These are phyloP conservation scores for Osmanthus fragrans DNA, from an alignment of 257 asterid species.

Conservation along the genomic window DNA sequence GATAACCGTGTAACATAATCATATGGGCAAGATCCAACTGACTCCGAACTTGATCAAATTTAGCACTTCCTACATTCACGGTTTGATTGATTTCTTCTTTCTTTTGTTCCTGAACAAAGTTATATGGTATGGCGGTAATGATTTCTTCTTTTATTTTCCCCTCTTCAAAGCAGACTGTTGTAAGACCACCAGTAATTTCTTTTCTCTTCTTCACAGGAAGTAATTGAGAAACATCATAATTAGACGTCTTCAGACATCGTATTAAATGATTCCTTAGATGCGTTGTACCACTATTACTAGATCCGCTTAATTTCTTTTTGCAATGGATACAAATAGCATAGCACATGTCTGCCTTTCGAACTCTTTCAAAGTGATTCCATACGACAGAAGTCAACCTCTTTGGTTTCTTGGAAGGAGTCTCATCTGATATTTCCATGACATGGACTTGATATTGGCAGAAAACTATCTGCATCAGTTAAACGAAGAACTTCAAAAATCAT, in stretches of 20 bases:
- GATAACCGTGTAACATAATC: slow-evolving; percentile 97
- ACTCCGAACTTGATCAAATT: slow-evolving; percentile 85
- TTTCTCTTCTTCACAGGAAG: slow-evolving; percentile 85
- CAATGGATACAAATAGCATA: slow-evolving; percentile 95
- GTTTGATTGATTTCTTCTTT: slow-evolving; percentile 62
- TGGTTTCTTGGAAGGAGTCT: slow-evolving; percentile 76
- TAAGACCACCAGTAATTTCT: slow-evolving; percentile 42
- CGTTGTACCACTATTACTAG: slow-evolving; percentile 97
- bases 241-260: slow-evolving; percentile 90
- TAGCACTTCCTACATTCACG: slow-evolving; percentile 65
- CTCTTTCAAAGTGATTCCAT: slow-evolving; percentile 95
- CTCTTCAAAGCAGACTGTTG: slow-evolving; percentile 57
- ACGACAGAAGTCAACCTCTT: slow-evolving; percentile 95
- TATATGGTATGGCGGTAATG: slow-evolving; percentile 57
- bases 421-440: slow-evolving; percentile 71
- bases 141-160: slow-evolving; percentile 69
- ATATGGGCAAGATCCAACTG: slow-evolving; percentile 89
- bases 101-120: slow-evolving; percentile 62
- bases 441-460: slow-evolving; percentile 20
- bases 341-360: slow-evolving; percentile 79
- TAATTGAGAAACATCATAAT: slow-evolving; percentile 86
- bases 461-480: slow-evolving; percentile 39
- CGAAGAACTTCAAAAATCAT: slow-evolving; percentile 26
- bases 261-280: slow-evolving; percentile 91
- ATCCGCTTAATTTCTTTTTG: slow-evolving; percentile 94